phyloP scores from a whole-genome alignment of 2,329 filamentous ascomycete species.

The Bipolaris sorokiniana region DNA sequence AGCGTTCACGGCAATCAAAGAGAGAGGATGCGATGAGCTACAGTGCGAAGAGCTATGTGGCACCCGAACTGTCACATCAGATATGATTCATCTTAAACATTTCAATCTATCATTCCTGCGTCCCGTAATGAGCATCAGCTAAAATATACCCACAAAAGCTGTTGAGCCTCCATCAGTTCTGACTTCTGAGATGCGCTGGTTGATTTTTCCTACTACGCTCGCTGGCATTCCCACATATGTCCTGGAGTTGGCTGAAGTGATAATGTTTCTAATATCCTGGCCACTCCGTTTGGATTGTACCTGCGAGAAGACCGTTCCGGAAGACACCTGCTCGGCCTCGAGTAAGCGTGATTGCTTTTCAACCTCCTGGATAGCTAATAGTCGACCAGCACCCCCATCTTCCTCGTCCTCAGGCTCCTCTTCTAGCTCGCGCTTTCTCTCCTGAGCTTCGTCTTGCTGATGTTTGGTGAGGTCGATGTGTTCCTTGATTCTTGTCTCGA shows the following conservation, averaged over 20 bases:
- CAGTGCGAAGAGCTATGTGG: no score
- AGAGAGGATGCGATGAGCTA: no score
- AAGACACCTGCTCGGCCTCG: slow-evolving; percentile 16
- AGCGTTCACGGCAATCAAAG: no score
- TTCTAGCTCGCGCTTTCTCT: slow-evolving; percentile 9
- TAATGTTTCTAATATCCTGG: slow-evolving; percentile 15
- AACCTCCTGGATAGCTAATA: slow-evolving; percentile 17
- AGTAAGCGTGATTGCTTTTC: slow-evolving; percentile 17
- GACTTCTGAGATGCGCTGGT: slow-evolving; percentile 9
- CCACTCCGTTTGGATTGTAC: slow-evolving; percentile 14
- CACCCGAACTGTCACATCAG: no score
- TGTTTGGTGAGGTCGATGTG: slow-evolving; percentile 15
- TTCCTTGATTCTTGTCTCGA: slow-evolving; percentile 18
- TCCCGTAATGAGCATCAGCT: background rate
- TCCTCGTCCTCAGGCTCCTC: slow-evolving; percentile 18
- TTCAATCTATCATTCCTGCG: background rate
- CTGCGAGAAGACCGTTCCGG: slow-evolving; percentile 17
- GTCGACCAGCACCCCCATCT: slow-evolving; percentile 12
- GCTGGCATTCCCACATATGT: slow-evolving; percentile 8
- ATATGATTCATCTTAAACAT: no score
- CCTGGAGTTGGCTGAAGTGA: slow-evolving; percentile 14
- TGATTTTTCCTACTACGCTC: slow-evolving; percentile 19
- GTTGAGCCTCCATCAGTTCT: background rate
- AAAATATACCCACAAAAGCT: background rate
- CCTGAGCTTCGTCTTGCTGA: slow-evolving; percentile 9